Percentiles rank a stretch among this genome's conserved stretches.
Evolutionary conservation across 495 filamentous ascomycete genomes (phyloP).

Genomic region (Tuber indicum): DNA sequence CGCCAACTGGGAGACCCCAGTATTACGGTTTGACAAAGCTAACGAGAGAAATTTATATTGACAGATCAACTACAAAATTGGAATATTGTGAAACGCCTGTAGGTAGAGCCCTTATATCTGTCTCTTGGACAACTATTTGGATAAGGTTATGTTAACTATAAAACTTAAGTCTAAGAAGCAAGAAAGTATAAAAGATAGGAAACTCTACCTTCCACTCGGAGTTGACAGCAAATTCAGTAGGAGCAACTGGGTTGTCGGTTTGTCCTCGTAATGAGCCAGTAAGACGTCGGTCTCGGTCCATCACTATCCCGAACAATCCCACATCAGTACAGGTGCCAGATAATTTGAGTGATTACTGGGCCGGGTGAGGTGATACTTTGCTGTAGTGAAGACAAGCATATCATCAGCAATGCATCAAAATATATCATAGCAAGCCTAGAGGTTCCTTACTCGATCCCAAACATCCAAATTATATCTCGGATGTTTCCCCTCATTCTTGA

Average conservation of each 20-base stretch:
- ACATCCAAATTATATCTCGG: conserved; percentile 74
- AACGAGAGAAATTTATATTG: neutral
- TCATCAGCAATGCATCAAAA: conserved; percentile 42
- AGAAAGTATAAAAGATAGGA: neutral
- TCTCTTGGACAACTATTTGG: neutral
- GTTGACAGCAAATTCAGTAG: conserved; percentile 83
- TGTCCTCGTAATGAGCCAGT: conserved; percentile 83
- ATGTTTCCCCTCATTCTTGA: conserved; percentile 83
- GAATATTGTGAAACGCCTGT: neutral
- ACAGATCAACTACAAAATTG: neutral
- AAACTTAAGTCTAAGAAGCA: neutral
- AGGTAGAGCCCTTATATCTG: neutral
- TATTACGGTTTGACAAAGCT: neutral
- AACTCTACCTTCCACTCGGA: conserved; percentile 81
- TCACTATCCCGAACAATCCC: conserved; percentile 57
- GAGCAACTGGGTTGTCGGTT: conserved; percentile 69
- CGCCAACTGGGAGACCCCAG: neutral
- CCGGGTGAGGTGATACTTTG: conserved; percentile 56
- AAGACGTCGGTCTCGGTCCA: conserved; percentile 86
- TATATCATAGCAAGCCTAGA: neutral
- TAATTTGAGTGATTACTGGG: neutral
- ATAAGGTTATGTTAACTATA: neutral
- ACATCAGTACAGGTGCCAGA: conserved; percentile 42
- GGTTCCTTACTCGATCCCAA: conserved; percentile 81
- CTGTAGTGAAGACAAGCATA: conserved; percentile 46